Percentiles rank a stretch among this genome's conserved stretches.
Conservation (phyloP, 768 basidiomycete genomes). For the Artomyces pyxidatus region DNA sequence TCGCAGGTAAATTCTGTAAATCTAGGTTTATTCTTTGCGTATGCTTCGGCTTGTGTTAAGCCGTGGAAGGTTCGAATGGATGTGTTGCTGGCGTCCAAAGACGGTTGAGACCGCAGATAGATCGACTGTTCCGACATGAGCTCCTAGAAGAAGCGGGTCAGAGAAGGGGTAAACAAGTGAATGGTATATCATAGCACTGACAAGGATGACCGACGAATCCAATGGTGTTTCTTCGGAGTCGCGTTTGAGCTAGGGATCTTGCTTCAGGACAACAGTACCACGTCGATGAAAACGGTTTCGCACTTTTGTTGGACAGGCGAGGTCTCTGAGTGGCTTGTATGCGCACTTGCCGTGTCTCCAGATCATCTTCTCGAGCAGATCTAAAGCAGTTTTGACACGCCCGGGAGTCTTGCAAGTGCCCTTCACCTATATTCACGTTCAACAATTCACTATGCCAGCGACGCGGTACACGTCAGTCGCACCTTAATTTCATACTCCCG, state of each 20-base stretch:
- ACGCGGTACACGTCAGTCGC: background rate
- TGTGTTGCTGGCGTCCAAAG: slow-evolving; percentile 26
- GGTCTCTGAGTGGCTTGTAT: slow-evolving; percentile 56
- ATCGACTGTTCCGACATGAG: slow-evolving; percentile 64
- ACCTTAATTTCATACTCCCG: slow-evolving; percentile 70
- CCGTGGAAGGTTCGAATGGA: slow-evolving; percentile 51
- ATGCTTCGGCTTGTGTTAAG: slow-evolving; percentile 35
- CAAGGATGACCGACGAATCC: slow-evolving; percentile 61
- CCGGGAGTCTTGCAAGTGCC: slow-evolving; percentile 65
- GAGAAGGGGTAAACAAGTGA: slow-evolving; percentile 3
- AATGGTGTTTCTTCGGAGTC: slow-evolving; percentile 34
- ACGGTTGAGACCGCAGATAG: slow-evolving; percentile 46
- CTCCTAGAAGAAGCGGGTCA: slow-evolving; percentile 37
- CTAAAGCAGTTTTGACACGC: slow-evolving; percentile 49
- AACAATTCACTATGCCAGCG: background rate
- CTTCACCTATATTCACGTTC: slow-evolving; percentile 21
- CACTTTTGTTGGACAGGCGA: slow-evolving; percentile 76
- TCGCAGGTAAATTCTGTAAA: slow-evolving; percentile 72
- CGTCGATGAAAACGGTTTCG: slow-evolving; percentile 1
- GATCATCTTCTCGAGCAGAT: slow-evolving; percentile 51
- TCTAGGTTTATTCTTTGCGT: slow-evolving; percentile 49
- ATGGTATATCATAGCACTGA: slow-evolving; percentile 24
- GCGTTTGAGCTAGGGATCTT: too few relatives aligned
- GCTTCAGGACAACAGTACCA: background rate
- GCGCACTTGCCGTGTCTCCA: slow-evolving; percentile 62